Conservation (phyloP, 331 rosid species). For the Malus hybrid region DNA sequence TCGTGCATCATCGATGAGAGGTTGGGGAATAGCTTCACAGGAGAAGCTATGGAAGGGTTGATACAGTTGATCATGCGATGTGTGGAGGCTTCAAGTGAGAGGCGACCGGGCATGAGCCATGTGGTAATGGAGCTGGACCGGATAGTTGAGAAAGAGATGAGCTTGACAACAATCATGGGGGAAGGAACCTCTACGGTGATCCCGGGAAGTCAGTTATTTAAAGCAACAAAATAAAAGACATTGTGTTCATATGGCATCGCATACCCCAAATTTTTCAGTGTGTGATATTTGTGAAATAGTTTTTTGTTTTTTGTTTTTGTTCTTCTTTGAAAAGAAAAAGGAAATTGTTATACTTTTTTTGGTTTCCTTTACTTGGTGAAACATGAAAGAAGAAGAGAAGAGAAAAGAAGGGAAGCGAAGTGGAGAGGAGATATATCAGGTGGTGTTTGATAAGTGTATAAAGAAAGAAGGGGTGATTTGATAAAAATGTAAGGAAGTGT, state of each 20-base stretch:
- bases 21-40: conserved; percentile 65
- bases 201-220: conserved; percentile 78
- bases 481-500: conserved; percentile 20
- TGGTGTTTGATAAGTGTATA: conserved; percentile 70
- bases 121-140: conserved; percentile 72
- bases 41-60: conserved; percentile 62
- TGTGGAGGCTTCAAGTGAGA: conserved; percentile 55
- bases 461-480: conserved; percentile 25
- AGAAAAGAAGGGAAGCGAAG: neutral
- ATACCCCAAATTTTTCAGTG: conserved; percentile 9
- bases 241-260: conserved; percentile 15
- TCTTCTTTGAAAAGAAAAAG: conserved; percentile 1
- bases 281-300: conserved; percentile 40
- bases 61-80: conserved; percentile 50
- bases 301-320: conserved; percentile 3
- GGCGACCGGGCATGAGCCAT: conserved; percentile 64
- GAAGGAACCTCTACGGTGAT: conserved; percentile 71
- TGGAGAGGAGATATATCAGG: conserved; percentile 12
- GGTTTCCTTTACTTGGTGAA: neutral
- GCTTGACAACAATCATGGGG: conserved; percentile 79
- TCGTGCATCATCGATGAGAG: conserved; percentile 46
- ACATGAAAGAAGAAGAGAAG: conserved; percentile 28
- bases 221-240: conserved; percentile 32
- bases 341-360: neutral
- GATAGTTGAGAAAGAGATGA: conserved; percentile 69